Base-by-base conservation (phyloP, 2,329 filamentous ascomycete species). In the Cordyceps sp. region DNA sequence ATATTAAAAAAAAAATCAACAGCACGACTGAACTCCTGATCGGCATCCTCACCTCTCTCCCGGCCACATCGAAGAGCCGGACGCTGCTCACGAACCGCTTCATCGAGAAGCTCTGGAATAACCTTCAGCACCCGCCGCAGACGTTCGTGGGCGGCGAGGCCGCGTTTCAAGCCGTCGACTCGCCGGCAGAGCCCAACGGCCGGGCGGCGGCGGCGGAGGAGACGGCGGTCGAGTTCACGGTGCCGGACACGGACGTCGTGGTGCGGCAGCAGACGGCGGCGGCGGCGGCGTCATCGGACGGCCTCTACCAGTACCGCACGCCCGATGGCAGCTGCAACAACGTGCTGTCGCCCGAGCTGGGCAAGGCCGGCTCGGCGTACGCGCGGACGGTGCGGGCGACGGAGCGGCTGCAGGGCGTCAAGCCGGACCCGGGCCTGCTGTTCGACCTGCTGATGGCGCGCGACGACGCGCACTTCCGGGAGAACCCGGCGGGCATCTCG, bases 401-500 rank as follows among this genome's bases (percentile, higher is more conserved):
- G 29, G 66, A 60, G 28, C 59, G 68, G 31, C 68, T 73, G 34
- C 66, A 69, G 1, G 69, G 66, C 14, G 62, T 67, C 19, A 62
- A 72, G 32, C 75, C 77, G 2, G 77, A 81, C 31, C 64, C 77
- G 0, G 70, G 69, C 14, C 55, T 75, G 12, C 56, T 83, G 4
- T 83, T 83, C 37, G 77, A 82, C 48, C 67, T 66, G 16, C 46
- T 81, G 18, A 67, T 82, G 61, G 71, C 69, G 13, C 66, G 77
- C 18, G 55, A 57, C 24, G 55, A 59, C 21, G 35, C 42, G 0
- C 45, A 42, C n/a, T 69, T 71, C 37, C 63, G 70, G 37, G 60
- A 72, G 33, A 79, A 83, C 46, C 73, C 76, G 0, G 77, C 77
- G 31, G 67, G 71, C n/a, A 73, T 85, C 26, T 84, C 78, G 0